Evolutionary conservation across 2,329 filamentous ascomycete genomes (phyloP).

Genomic region (Diaporthe citriasiana): DNA sequence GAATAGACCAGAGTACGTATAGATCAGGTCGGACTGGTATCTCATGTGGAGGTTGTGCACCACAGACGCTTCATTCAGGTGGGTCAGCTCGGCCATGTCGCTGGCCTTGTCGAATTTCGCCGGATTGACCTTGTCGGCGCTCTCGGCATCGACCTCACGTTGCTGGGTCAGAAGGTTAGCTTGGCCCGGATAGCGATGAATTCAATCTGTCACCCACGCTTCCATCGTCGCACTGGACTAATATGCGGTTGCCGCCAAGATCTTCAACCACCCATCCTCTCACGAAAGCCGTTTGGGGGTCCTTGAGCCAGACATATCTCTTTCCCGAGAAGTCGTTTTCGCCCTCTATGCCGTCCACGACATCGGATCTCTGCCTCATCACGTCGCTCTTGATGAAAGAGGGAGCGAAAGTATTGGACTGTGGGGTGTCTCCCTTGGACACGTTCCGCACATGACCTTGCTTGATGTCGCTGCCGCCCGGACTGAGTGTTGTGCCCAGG

Average conservation of each 20-base stretch:
- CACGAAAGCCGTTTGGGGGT: constrained; percentile 88
- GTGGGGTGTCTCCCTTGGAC: constrained; percentile 75
- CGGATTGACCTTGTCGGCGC: constrained; percentile 98
- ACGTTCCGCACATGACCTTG: constrained; percentile 64
- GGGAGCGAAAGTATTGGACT: constrained; percentile 90
- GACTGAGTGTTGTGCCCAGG: constrained; percentile 32
- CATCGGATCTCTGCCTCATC: constrained; percentile 69
- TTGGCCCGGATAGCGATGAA: constrained; percentile 35
- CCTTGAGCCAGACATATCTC: constrained; percentile 97
- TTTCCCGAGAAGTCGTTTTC: constrained; percentile 99
- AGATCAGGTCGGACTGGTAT: constrained; percentile 96
- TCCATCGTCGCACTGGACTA: constrained; percentile 95
- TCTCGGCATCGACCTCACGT: constrained; percentile 87
- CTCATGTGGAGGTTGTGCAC: constrained; percentile 96
- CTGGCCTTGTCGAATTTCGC: constrained; percentile 99
- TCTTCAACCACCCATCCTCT: constrained; percentile 94
- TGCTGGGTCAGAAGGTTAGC: constrained; percentile 68
- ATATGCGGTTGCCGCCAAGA: constrained; percentile 74
- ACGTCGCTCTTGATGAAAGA: constrained; percentile 95
- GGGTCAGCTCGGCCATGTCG: constrained; percentile 98
- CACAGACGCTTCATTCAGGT: constrained; percentile 97
- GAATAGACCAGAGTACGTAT: constrained; percentile 97
- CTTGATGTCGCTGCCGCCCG: constrained; percentile 41
- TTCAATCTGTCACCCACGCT: constrained; percentile 69
- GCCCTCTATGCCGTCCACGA: constrained; percentile 85